Percentiles rank a stretch among this genome's conserved stretches.
Evolutionary conservation across 1,284 basidiomycete genomes (phyloP).

Genomic region (Ceratobasidium sp.): DNA sequence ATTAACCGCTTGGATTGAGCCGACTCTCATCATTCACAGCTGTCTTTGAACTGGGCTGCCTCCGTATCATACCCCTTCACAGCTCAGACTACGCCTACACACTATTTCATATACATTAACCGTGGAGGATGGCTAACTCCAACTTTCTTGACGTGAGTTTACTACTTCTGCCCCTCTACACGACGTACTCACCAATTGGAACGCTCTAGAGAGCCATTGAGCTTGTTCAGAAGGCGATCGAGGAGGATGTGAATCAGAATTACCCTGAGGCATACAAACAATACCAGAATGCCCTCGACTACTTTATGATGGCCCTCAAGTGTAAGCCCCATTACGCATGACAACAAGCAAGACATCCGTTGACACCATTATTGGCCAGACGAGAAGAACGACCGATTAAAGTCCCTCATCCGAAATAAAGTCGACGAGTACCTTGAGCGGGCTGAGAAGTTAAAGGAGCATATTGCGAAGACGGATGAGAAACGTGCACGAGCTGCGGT

Average conservation of each 20-base stretch:
- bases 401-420: slow-evolving; percentile 88
- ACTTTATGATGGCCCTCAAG: slow-evolving; percentile 94
- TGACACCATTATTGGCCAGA: slow-evolving; percentile 64
- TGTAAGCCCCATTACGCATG: slow-evolving; percentile 62
- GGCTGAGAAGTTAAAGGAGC: slow-evolving; percentile 93
- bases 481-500: slow-evolving; percentile 83
- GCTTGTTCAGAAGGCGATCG: slow-evolving; percentile 94
- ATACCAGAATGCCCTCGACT: slow-evolving; percentile 96
- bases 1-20: slow-evolving; percentile 4
- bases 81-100: slow-evolving; percentile 3
- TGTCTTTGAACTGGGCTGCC: not conserved
- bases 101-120: not conserved
- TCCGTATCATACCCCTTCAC: slow-evolving; percentile 22
- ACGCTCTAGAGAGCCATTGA: slow-evolving; percentile 87
- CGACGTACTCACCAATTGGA: slow-evolving; percentile 10
- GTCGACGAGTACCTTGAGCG: slow-evolving; percentile 93
- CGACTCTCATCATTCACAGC: slow-evolving; percentile 4
- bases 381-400: slow-evolving; percentile 97
- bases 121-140: slow-evolving; percentile 56
- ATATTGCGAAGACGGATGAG: slow-evolving; percentile 75
- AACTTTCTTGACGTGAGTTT: slow-evolving; percentile 65
- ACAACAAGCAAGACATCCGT: not conserved
- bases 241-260: slow-evolving; percentile 94
- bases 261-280: slow-evolving; percentile 95
- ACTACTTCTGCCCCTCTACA: not conserved